Conservation (phyloP, 176 grass and related monocot genomes). For the Zea luxurians region DNA sequence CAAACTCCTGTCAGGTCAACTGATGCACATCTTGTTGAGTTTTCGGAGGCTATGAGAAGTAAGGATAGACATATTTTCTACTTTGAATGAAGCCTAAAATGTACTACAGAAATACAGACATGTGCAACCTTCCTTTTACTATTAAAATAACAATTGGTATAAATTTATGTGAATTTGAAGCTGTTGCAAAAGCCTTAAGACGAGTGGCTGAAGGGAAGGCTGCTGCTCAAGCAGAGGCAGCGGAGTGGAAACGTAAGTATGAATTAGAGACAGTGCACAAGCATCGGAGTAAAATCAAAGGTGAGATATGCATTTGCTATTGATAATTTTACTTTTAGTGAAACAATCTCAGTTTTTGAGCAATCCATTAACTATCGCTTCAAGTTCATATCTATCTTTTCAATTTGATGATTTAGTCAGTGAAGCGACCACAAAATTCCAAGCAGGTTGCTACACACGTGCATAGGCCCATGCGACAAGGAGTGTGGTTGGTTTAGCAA, state of each 20-base stretch:
- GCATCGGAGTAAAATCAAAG: conserved; percentile 56
- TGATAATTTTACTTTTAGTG: conserved; percentile 2
- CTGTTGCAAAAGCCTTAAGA: conserved; percentile 94
- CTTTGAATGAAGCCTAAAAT: conserved; percentile 25
- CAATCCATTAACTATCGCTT: neutral
- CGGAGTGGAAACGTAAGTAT: conserved; percentile 95
- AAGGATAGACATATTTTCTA: conserved; percentile 19
- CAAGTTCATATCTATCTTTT: neutral
- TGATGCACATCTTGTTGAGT: conserved; percentile 94
- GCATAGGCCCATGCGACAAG: neutral
- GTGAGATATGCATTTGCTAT: conserved; percentile 38
- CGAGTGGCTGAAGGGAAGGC: conserved; percentile 92
- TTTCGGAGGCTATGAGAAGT: conserved; percentile 98
- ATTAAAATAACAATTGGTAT: conserved; percentile 30
- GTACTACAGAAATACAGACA: neutral
- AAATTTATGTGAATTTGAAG: conserved; percentile 46
- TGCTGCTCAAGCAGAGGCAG: conserved; percentile 79
- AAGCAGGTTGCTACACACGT: neutral
- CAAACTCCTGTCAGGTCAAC: conserved; percentile 83
- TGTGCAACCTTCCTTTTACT: conserved; percentile 4
- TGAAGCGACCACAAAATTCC: neutral
- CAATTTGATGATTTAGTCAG: neutral
- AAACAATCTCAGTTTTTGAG: neutral
- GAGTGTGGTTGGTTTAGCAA: conserved; percentile 22
- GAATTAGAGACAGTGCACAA: conserved; percentile 71